Evolutionary conservation across 1,284 basidiomycete genomes (phyloP).

Genomic region (Melampsora abietis-canadensis): DNA sequence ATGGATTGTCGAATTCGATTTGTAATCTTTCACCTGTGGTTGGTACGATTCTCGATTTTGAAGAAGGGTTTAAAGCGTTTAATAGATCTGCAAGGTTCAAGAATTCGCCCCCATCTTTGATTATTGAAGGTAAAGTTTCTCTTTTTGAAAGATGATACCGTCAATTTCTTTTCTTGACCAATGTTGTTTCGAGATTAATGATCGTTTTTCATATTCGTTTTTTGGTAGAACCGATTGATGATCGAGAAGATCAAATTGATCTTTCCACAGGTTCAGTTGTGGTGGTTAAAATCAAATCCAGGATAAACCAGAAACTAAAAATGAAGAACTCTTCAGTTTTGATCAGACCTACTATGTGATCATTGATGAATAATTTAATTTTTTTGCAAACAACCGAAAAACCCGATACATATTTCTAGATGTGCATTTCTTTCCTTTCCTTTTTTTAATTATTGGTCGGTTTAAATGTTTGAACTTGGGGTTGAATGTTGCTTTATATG

Average conservation of each 20-base stretch:
- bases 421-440: too few relatives aligned
- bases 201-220: neutral
- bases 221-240: conserved; percentile 5
- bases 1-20: neutral
- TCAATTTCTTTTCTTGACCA: too few relatives aligned
- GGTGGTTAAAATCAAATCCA: neutral
- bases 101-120: neutral
- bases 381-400: too few relatives aligned
- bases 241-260: conserved; percentile 4
- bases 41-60: neutral
- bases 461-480: too few relatives aligned
- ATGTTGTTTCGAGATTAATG: neutral
- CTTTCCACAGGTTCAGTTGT: neutral
- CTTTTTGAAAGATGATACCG: neutral
- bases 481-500: too few relatives aligned
- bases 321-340: neutral
- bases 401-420: too few relatives aligned
- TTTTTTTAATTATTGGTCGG: too few relatives aligned
- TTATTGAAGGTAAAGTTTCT: conserved; percentile 3
- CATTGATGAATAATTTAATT: too few relatives aligned
- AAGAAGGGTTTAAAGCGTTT: conserved; percentile 5
- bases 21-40: neutral
- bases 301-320: neutral
- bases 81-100: neutral
- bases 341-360: too few relatives aligned